Evolutionary conservation across 768 basidiomycete species (phyloP), one percentile per base, ranked within the genome.

Genomic region (Bullera alba): DNA sequence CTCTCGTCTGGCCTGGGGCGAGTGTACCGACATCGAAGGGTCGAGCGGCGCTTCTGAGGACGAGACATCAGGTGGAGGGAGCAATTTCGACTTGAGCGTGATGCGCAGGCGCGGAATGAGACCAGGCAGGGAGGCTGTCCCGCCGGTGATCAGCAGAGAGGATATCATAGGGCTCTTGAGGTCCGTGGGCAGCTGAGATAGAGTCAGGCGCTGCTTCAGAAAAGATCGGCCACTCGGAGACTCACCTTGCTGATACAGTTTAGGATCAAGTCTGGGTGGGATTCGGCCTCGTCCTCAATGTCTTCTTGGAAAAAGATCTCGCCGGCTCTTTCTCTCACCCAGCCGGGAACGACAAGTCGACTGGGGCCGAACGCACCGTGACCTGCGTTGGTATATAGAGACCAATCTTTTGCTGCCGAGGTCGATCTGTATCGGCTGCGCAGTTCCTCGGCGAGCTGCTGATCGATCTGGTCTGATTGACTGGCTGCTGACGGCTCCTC

Each of bases 251-350:
- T 75, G 23, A 96, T 73, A 2, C 82, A 77, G 51, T 87, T 83
- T 5, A 97, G 73, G 10, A 96, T 78, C 23, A 84, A 78, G 64
- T 91, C 88, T 0, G 87, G 85, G 5, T 92, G 75, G 54, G 79
- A 79, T 72, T 90, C 86, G 60, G 93, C 90, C 8, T 88, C 83
- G 16, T 28, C 53, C 5, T 56, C 46, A 5, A 23, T 37, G 5
- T 87, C 87, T 5, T 87, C 87, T 65, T 88, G 87, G 55, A 95
- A 96, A 8, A 96, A 75, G 4, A 93, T 79, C 70, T 97, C 95
- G 1, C 91, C 83, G 0, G 85, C 85, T 14, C 92, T 78, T 69
- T 97, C 93, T 36, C 93, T 75, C 34, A 99, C 79, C 95, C 95
- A 99, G 2, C 93, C 93, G 1, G 93, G 93, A 37, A 97, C 80